Percentiles rank a stretch among this genome's conserved stretches.
Evolutionary conservation across 169 alveolate genomes (phyloP).

Genomic region (Plasmodium coatneyi): DNA sequence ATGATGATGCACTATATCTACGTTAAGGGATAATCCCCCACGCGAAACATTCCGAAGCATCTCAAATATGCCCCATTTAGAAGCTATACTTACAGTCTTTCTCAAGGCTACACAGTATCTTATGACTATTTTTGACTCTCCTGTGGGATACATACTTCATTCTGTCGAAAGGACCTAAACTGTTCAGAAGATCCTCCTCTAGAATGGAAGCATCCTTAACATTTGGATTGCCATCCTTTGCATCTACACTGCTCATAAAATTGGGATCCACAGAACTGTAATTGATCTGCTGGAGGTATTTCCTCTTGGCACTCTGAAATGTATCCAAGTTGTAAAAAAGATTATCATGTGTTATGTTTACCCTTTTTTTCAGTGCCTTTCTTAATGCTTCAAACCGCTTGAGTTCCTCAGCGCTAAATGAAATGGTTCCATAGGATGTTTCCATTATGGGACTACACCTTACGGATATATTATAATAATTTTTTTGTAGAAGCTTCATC

Average conservation of each 20-base stretch:
- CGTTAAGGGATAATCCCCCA: background rate
- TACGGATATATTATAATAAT: constrained; percentile 30
- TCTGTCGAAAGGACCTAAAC: constrained; percentile 3
- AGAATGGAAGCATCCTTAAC: background rate
- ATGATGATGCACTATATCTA: background rate
- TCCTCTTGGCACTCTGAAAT: constrained; percentile 55
- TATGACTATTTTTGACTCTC: background rate
- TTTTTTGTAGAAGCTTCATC: constrained; percentile 55
- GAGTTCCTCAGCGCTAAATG: constrained; percentile 26
- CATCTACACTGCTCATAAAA: background rate
- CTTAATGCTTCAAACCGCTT: constrained; percentile 34
- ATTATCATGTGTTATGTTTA: constrained; percentile 58
- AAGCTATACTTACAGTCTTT: constrained; percentile 6
- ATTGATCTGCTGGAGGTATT: constrained; percentile 41
- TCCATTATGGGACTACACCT: constrained; percentile 21
- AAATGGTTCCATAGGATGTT: constrained; percentile 11
- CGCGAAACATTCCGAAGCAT: background rate
- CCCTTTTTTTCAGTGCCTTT: constrained; percentile 3
- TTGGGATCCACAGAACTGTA: constrained; percentile 9
- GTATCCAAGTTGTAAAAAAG: constrained; percentile 24
- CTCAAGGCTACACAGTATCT: constrained; percentile 5
- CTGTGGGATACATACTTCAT: constrained; percentile 1
- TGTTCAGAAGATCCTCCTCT: background rate
- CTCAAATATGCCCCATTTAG: background rate
- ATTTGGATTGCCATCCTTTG: background rate